Evolutionary conservation across 129 eudicot genomes (phyloP).

Genomic region (Smallanthus sonchifolius): DNA sequence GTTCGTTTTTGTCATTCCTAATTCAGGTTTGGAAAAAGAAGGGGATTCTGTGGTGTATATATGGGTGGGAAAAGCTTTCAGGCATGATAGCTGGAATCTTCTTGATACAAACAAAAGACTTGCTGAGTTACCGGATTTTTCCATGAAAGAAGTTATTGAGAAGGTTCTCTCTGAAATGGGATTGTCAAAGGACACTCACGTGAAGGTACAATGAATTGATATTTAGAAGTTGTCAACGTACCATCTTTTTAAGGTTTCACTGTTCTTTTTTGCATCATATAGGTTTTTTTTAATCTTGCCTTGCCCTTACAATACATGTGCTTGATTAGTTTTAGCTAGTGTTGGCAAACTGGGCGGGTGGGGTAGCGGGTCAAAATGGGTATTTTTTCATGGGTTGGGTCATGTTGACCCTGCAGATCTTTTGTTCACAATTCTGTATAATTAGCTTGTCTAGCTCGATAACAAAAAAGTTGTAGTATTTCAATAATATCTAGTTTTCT

Average conservation of each 20-base stretch:
- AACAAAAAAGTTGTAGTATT: no score
- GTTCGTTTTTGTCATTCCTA: slow-evolving; percentile 40
- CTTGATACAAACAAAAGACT: slow-evolving; percentile 20
- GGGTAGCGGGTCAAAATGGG: not conserved
- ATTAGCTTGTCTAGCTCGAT: not conserved
- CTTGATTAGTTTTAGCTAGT: not conserved
- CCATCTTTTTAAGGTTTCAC: slow-evolving; percentile 1
- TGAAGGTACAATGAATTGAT: slow-evolving; percentile 45
- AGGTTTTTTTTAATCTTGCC: not conserved
- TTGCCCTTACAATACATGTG: not conserved
- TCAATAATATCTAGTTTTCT: not conserved
- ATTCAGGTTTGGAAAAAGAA: slow-evolving; percentile 21
- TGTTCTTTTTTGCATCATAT: not conserved
- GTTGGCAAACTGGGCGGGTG: not conserved
- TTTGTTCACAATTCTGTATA: not conserved
- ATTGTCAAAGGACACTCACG: slow-evolving; percentile 44
- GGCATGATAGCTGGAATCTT: slow-evolving; percentile 22
- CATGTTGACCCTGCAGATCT: not conserved
- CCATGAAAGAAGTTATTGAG: slow-evolving; percentile 41
- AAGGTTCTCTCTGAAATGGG: slow-evolving; percentile 51
- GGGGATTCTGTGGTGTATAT: slow-evolving; percentile 47
- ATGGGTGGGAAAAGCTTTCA: slow-evolving; percentile 62
- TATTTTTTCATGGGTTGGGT: not conserved
- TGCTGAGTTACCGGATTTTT: slow-evolving; percentile 35
- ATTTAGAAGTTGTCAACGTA: not conserved